Evolutionary conservation across 192 early-diverging fungal genomes (phyloP), one percentile per base, ranked within the genome.

Genomic region (Linnemannia hyalina): DNA sequence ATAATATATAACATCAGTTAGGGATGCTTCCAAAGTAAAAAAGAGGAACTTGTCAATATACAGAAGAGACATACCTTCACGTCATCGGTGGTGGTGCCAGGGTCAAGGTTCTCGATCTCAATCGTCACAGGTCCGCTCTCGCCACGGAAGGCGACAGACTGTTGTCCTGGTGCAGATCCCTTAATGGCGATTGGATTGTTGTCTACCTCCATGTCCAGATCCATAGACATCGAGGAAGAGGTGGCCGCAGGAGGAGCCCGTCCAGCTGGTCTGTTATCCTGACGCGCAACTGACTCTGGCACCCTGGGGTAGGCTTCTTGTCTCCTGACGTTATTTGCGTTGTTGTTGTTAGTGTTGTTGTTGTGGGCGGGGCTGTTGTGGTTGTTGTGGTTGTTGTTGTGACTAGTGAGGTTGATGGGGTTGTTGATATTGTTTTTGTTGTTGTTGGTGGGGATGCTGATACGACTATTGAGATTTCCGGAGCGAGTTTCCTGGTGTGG

Each of bases 81-180:
- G 82, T 92, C 91, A 9, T 90, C 90, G 2, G 85, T 82, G 69
- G 88, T 92, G 18, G 90, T 87, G 20, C 77, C 88, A 44, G 85
- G 89, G 74, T 92, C 91, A 26, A 92, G 73, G 47, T 89, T 89
- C 44, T 82, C 89, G 74, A 92, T 89, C 57, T 91, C 78, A 11
- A 92, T 79, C 46, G 74, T 88, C 11, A 88, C 83, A 46, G 91
- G 91, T 0, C 91, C 91, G 54, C 89, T 87, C 74, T 90, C 91
- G 13, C 91, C 91, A 29, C 88, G 75, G 79, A 92, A 86, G 8
- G 75, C 54, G 60, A 86, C 84, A 49, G 40, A 81, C 11, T 41
- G 69, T 4, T 76, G 29, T 20, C 74, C 75, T n/a, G 78, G 84
- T 36, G 84, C 84, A 11, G 79, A 80, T 38, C 84, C 84, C 36